Evolutionary conservation across 2,329 filamentous ascomycete genomes (phyloP).

Genomic region (Alternaria solani): DNA sequence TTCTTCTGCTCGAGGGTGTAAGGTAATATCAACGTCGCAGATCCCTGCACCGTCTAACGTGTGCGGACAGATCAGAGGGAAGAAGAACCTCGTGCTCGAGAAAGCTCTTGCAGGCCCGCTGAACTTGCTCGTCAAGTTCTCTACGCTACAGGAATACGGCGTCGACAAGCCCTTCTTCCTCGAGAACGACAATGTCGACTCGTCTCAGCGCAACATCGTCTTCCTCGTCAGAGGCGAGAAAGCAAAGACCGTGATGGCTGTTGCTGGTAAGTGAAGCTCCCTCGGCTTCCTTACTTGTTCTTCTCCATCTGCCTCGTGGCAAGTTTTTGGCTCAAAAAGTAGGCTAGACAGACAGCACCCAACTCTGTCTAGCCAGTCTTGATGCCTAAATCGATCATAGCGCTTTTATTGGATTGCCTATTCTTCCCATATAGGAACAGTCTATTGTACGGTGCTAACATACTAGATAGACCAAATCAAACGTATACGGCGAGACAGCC

Average conservation of each 20-base stretch:
- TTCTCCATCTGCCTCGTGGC: conserved; percentile 1
- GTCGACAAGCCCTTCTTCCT: conserved; percentile 98
- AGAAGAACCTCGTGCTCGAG: conserved; percentile 97
- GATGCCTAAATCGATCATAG: conserved; percentile 59
- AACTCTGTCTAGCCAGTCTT: conserved; percentile 66
- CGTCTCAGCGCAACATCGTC: conserved; percentile 91
- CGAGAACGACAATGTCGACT: conserved; percentile 94
- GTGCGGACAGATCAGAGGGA: conserved; percentile 81
- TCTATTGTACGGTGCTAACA: conserved; percentile 59
- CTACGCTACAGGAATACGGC: conserved; percentile 93
- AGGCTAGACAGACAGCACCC: conserved; percentile 64
- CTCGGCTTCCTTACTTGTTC: conserved; percentile 15
- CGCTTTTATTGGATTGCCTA: conserved; percentile 39
- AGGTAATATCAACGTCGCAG: conserved; percentile 61
- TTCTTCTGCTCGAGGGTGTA: conserved; percentile 94
- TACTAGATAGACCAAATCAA: conserved; percentile 80
- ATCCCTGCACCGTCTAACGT: conserved; percentile 44
- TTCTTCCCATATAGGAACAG: conserved; percentile 31
- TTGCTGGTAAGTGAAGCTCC: conserved; percentile 73
- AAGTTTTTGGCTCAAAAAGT: conserved; percentile 62
- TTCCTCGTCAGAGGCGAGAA: conserved; percentile 94
- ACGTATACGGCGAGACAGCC: conserved; percentile 84
- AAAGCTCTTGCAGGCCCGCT: conserved; percentile 88
- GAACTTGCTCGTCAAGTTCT: conserved; percentile 92
- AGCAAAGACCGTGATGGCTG: conserved; percentile 79